Conservation (phyloP, 768 basidiomycete species). For the Termitomyces sp. region DNA sequence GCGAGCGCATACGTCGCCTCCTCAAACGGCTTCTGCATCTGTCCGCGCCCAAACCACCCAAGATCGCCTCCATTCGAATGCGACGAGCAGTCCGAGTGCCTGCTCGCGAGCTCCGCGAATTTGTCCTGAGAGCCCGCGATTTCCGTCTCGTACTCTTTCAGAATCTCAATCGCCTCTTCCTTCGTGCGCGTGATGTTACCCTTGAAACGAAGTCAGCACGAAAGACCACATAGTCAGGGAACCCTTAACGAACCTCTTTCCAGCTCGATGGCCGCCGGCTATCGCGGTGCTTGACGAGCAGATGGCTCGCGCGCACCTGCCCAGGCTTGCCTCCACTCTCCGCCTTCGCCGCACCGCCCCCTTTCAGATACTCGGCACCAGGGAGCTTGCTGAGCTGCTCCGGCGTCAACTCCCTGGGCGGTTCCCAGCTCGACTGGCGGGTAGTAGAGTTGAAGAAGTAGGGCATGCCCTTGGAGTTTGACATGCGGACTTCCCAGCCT, state of each 20-base stretch:
- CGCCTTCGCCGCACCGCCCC: neutral
- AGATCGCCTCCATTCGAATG: constrained; percentile 82
- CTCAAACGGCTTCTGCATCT: constrained; percentile 99
- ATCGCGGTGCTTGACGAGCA: constrained; percentile 86
- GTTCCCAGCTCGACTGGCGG: constrained; percentile 74
- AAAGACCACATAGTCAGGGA: too few relatives aligned
- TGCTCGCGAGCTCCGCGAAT: constrained; percentile 71
- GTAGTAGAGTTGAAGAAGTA: constrained; percentile 85
- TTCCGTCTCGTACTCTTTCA: constrained; percentile 56
- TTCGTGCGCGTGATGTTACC: constrained; percentile 77
- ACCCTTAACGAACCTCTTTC: constrained; percentile 59
- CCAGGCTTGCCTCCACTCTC: constrained; percentile 24
- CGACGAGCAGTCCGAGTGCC: constrained; percentile 88
- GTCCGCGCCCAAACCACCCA: constrained; percentile 75
- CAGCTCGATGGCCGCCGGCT: constrained; percentile 78
- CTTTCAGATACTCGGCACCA: constrained; percentile 50
- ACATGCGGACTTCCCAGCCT: constrained; percentile 85
- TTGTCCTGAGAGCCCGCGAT: constrained; percentile 53
- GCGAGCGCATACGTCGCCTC: constrained; percentile 73
- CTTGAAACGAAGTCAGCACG: constrained; percentile 28
- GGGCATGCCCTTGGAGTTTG: constrained; percentile 66
- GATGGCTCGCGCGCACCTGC: constrained; percentile 89
- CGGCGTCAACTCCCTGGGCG: constrained; percentile 54
- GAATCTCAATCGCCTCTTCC: constrained; percentile 82
- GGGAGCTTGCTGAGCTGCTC: constrained; percentile 61